phyloP scores from a whole-genome alignment of 257 asterid species.

The Salvia splendens region DNA sequence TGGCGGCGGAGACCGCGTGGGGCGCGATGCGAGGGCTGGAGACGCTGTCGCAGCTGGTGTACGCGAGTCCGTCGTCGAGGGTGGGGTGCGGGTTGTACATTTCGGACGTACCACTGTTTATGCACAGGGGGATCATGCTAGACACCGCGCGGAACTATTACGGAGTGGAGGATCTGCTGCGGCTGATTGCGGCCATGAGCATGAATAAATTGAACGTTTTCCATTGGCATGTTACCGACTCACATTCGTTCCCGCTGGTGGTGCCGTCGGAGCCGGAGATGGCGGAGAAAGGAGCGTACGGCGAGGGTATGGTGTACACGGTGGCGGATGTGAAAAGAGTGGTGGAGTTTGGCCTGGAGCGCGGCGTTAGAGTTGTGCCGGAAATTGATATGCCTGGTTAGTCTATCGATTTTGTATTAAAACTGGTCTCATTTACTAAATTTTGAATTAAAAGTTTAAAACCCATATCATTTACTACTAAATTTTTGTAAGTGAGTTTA shows the following conservation, averaged over 20 bases:
- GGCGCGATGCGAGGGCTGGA: constrained; percentile 95
- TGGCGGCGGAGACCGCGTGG: constrained; percentile 65
- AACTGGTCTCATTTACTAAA: too few relatives aligned
- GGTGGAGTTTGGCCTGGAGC: constrained; percentile 73
- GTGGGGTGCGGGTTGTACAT: constrained; percentile 59
- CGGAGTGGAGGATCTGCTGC: constrained; percentile 54
- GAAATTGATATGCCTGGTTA: constrained; percentile 98
- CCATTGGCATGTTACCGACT: constrained; percentile 95
- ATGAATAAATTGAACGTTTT: constrained; percentile 92
- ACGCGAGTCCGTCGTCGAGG: constrained; percentile 42
- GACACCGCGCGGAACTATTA: constrained; percentile 85
- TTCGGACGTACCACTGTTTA: constrained; percentile 63
- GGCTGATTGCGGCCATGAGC: constrained; percentile 73
- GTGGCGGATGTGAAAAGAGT: constrained; percentile 64
- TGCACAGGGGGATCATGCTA: constrained; percentile 71
- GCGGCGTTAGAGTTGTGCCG: constrained; percentile 83
- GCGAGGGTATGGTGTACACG: constrained; percentile 67
- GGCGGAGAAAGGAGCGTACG: constrained; percentile 75
- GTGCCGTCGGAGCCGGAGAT: constrained; percentile 76
- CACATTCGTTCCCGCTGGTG: constrained; percentile 85
- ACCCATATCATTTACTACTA: too few relatives aligned
- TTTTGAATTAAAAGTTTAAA: too few relatives aligned
- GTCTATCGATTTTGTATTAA: neutral
- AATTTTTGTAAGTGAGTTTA: too few relatives aligned
- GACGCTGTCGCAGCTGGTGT: constrained; percentile 80